These are phyloP conservation scores for Taxillus chinensis DNA, from an alignment of 164 flowering plant genomes.

Conservation along the genomic window DNA sequence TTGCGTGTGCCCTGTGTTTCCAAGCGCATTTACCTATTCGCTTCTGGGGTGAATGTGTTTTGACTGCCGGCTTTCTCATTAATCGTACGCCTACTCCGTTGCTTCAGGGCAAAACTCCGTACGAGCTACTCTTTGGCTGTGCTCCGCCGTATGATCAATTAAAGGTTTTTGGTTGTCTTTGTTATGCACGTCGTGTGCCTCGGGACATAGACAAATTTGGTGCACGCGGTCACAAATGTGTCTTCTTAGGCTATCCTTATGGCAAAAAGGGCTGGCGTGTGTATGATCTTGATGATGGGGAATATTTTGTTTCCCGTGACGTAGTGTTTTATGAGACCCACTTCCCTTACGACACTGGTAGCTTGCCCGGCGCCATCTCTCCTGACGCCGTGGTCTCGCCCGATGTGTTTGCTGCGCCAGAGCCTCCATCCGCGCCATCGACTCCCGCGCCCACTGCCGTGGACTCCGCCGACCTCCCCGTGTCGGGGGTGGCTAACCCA, in stretches of 20 bases:
- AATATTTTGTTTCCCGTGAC: neutral
- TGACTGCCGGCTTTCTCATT: constrained; percentile 3
- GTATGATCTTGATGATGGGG: neutral
- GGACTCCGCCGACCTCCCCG: neutral
- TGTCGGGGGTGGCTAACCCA: too few species aligned
- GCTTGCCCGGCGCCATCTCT: too few species aligned
- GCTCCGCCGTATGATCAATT: neutral
- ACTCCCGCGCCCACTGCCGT: neutral
- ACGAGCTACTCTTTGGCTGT: neutral
- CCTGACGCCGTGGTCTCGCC: too few species aligned
- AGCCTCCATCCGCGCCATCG: neutral
- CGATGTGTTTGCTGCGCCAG: neutral
- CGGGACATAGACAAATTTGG: constrained; percentile 4
- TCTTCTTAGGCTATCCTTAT: neutral
- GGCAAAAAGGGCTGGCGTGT: constrained; percentile 2
- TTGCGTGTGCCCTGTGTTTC: neutral
- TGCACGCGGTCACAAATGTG: neutral
- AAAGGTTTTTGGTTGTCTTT: constrained; percentile 6
- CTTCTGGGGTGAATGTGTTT: constrained; percentile 5
- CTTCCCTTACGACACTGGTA: neutral
- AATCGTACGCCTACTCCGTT: constrained; percentile 5
- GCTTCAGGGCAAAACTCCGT: constrained; percentile 5
- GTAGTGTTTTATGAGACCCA: neutral
- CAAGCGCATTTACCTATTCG: neutral
- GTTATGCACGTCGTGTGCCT: constrained; percentile 4